These are phyloP conservation scores for Hypoxylon sp. DNA, from an alignment of 2,329 filamentous ascomycete species.

Conservation along the genomic window DNA sequence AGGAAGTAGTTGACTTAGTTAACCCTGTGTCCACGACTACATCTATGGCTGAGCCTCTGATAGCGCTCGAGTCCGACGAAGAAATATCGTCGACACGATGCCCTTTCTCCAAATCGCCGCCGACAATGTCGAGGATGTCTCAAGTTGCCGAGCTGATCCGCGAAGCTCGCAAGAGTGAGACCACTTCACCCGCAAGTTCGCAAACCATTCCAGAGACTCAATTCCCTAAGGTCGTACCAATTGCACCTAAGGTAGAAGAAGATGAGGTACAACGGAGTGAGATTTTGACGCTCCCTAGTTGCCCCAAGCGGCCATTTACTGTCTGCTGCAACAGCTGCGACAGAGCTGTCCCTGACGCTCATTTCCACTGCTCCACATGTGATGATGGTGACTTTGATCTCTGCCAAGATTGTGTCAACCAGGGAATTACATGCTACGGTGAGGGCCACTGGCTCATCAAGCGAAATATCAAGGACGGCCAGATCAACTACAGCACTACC, in stretches of 20 bases:
- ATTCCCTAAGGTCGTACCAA: not conserved
- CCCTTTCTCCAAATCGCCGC: conserved; percentile 29
- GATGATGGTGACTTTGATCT: conserved; percentile 96
- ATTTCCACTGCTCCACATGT: conserved; percentile 96
- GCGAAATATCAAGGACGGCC: conserved; percentile 83
- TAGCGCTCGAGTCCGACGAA: conserved; percentile 36
- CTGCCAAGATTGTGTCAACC: conserved; percentile 82
- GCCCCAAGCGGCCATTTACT: conserved; percentile 70
- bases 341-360: conserved; percentile 80
- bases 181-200: not conserved
- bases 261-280: conserved; percentile 23
- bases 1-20: conserved; percentile 52
- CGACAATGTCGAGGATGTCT: conserved; percentile 27
- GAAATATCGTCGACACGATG: conserved; percentile 27
- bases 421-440: conserved; percentile 82
- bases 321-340: conserved; percentile 97
- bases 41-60: conserved; percentile 29
- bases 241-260: conserved; percentile 15
- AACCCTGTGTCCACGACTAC: conserved; percentile 22
- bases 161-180: conserved; percentile 27
- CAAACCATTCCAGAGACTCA: not conserved
- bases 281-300: conserved; percentile 18
- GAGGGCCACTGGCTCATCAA: conserved; percentile 95
- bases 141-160: conserved; percentile 31
- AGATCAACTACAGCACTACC: conserved; percentile 87